These are phyloP conservation scores for Phellinidium pouzarii DNA, from an alignment of 1,284 basidiomycete species.

Conservation along the genomic window DNA sequence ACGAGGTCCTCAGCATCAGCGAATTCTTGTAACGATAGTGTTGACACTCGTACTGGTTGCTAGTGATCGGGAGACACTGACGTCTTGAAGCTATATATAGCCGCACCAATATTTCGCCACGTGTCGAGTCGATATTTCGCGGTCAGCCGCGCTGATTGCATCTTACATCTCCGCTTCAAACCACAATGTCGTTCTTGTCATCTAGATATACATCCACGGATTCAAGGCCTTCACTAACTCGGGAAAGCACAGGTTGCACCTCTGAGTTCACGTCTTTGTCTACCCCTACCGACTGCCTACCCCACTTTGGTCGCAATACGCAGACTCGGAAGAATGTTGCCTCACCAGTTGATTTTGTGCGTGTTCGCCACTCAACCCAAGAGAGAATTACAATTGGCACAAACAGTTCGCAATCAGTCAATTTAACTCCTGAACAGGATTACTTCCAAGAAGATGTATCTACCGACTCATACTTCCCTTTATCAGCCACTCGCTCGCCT, in stretches of 20 bases:
- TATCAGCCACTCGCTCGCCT: neutral
- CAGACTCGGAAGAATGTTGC: neutral
- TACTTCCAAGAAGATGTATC: neutral
- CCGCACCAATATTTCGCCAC: too few species aligned
- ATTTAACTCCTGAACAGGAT: neutral
- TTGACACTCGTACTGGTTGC: too few species aligned
- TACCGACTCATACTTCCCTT: constrained; percentile 10
- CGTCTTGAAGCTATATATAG: too few species aligned
- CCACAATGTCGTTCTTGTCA: constrained; percentile 9
- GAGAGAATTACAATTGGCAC: neutral
- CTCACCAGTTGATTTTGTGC: neutral
- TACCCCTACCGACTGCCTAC: constrained; percentile 8
- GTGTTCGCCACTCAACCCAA: constrained; percentile 3
- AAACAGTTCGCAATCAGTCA: neutral
- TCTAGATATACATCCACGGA: constrained; percentile 8
- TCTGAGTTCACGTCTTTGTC: constrained; percentile 1
- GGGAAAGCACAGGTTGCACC: constrained; percentile 13
- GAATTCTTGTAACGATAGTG: too few species aligned
- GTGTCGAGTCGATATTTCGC: too few species aligned
- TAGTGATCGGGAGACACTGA: too few species aligned
- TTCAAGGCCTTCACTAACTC: constrained; percentile 13
- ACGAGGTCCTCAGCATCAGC: too few species aligned
- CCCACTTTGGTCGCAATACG: neutral
- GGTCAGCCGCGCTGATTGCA: too few species aligned
- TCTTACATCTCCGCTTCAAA: neutral